These are phyloP conservation scores for Nemania sp. DNA, from an alignment of 2,329 filamentous ascomycete species.

Conservation along the genomic window DNA sequence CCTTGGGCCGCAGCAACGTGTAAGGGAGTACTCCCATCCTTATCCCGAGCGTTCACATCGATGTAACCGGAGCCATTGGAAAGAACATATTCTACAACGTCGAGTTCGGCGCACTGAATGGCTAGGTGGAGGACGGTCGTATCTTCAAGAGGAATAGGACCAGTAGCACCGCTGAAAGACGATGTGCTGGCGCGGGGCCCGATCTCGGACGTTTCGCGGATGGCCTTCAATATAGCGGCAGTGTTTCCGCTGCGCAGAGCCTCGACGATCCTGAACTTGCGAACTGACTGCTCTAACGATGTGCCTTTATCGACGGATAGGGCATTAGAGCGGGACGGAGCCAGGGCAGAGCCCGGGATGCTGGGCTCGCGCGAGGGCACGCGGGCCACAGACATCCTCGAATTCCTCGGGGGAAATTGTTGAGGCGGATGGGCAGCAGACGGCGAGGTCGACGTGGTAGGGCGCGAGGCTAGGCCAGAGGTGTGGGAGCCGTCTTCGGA, in stretches of 20 bases:
- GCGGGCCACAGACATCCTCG: constrained; percentile 53
- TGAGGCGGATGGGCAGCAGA: constrained; percentile 43
- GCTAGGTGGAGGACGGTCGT: constrained; percentile 91
- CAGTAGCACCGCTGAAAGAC: constrained; percentile 48
- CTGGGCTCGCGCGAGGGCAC: constrained; percentile 41
- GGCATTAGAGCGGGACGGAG: constrained; percentile 28
- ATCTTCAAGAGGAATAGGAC: constrained; percentile 64
- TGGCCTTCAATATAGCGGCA: constrained; percentile 82
- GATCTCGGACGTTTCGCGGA: constrained; percentile 65
- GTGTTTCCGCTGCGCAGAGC: constrained; percentile 89
- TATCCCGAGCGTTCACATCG: constrained; percentile 87
- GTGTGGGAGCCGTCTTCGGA: constrained; percentile 52
- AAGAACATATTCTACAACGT: constrained; percentile 93
- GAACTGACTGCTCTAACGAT: constrained; percentile 88
- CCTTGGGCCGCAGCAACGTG: constrained; percentile 86
- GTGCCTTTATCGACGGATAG: constrained; percentile 46
- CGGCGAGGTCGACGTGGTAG: constrained; percentile 41
- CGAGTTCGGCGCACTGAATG: constrained; percentile 90
- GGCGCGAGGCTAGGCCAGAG: constrained; percentile 40
- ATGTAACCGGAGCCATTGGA: constrained; percentile 69
- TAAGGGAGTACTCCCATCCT: constrained; percentile 91
- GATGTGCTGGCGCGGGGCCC: constrained; percentile 60
- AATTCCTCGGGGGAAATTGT: constrained; percentile 47
- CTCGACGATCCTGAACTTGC: constrained; percentile 93
- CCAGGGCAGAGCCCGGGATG: constrained; percentile 12